A percentile compares a stretch with the other conserved stretches of the same genome.
Evolutionary conservation across 768 basidiomycete species (phyloP).

Genomic region (Macrolepiota dolichaula): DNA sequence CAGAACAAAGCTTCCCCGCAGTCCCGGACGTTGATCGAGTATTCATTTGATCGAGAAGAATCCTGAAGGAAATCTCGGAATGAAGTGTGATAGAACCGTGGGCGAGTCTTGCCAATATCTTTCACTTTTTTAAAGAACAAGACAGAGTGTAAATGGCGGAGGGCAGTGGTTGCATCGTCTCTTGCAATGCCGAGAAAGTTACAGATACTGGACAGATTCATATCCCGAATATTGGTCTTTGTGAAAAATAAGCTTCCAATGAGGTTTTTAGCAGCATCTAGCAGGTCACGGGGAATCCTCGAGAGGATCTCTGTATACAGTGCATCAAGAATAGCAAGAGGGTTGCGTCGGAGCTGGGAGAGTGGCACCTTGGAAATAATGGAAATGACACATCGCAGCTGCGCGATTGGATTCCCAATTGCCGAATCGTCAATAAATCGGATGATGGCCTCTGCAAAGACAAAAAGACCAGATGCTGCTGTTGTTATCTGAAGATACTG

Average conservation of each 20-base stretch:
- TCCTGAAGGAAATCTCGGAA: conserved; percentile 4
- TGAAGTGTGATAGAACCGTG: conserved; percentile 6
- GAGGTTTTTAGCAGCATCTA: not conserved
- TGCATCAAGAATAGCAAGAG: conserved; percentile 7
- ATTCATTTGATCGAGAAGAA: not conserved
- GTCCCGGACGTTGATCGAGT: no score
- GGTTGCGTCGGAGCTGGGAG: not conserved
- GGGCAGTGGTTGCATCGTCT: not conserved
- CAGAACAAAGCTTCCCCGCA: no score
- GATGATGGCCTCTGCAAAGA: conserved; percentile 18
- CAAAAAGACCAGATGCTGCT: no score
- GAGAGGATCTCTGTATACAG: conserved; percentile 10
- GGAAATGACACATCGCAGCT: conserved; percentile 4
- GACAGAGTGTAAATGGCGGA: no score
- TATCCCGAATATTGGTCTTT: not conserved
- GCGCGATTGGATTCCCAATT: not conserved
- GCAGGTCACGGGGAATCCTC: not conserved
- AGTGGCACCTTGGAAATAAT: no score
- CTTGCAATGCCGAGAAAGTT: no score
- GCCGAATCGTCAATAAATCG: conserved; percentile 18
- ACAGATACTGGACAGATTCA: not conserved
- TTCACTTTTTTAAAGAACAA: not conserved
- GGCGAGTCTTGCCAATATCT: not conserved
- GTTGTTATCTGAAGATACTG: conserved; percentile 9
- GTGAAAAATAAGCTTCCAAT: not conserved